Evolutionary conservation across 108 stramenopile genomes (phyloP).

Genomic region (Cyclotella cryptica): DNA sequence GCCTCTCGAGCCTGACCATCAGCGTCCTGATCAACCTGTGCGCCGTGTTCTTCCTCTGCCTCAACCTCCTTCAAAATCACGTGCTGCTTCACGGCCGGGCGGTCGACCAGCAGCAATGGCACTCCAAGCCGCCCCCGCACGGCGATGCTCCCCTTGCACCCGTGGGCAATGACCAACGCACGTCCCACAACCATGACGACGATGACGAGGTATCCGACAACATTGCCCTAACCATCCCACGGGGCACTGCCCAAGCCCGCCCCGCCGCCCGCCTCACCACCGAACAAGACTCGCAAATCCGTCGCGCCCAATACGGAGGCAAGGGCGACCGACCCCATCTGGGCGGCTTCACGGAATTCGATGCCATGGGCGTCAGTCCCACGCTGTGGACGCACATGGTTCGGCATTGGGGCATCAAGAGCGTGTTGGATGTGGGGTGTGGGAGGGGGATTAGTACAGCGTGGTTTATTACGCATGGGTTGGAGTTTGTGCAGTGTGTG

Average conservation of each 20-base stretch:
- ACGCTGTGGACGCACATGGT: conserved; percentile 59
- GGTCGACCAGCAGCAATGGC: neutral
- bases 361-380: conserved; percentile 57
- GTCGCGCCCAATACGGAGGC: conserved; percentile 63
- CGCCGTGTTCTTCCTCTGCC: conserved; percentile 27
- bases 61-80: conserved; percentile 35
- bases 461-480: conserved; percentile 67
- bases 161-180: too few species aligned
- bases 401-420: conserved; percentile 56
- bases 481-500: conserved; percentile 50
- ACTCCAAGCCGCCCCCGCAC: neutral
- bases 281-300: conserved; percentile 23
- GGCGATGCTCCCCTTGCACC: too few species aligned
- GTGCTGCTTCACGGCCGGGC: conserved; percentile 23
- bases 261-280: neutral
- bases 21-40: conserved; percentile 26
- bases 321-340: conserved; percentile 70
- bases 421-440: conserved; percentile 81
- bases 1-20: conserved; percentile 13
- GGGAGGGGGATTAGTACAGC: conserved; percentile 67
- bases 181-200: neutral
- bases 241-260: conserved; percentile 1
- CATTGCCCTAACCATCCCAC: neutral
- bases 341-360: conserved; percentile 78
- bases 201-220: neutral